A percentile compares a stretch with the other conserved stretches of the same genome.
Conservation (phyloP, 345 rosid species). For the Sonneratia caseolaris region DNA sequence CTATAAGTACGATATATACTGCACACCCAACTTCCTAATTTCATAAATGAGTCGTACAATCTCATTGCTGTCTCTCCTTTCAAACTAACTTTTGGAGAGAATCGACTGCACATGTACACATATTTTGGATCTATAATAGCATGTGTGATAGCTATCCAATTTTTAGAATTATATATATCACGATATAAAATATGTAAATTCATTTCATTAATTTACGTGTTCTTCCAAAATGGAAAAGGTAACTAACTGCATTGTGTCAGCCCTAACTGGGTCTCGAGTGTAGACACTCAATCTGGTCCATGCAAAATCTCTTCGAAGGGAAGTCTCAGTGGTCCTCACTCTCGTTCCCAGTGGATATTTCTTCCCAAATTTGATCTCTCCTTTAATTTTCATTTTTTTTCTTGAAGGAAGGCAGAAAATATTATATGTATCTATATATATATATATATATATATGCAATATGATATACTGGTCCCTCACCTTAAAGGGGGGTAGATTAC, state of each 20-base stretch:
- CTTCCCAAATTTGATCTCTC: background rate
- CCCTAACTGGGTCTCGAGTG: background rate
- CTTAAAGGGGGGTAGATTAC: slow-evolving; percentile 11
- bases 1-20: too few species aligned
- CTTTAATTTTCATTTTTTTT: background rate
- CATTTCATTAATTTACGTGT: too few species aligned
- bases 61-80: too few species aligned
- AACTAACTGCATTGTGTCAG: background rate
- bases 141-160: too few species aligned
- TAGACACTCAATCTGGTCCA: slow-evolving; percentile 11
- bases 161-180: background rate
- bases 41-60: too few species aligned
- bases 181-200: too few species aligned
- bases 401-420: background rate
- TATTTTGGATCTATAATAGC: too few species aligned
- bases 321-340: slow-evolving; percentile 36
- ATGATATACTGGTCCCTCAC: slow-evolving; percentile 29
- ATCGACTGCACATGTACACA: too few species aligned
- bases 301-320: slow-evolving; percentile 20
- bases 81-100: too few species aligned
- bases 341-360: background rate
- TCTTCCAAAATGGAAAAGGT: background rate
- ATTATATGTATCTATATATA: background rate
- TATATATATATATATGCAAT: background rate
- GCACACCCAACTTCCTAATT: too few species aligned